Percentiles rank a stretch among this genome's conserved stretches.
These are phyloP conservation scores for Aspergillus japonicus DNA, from an alignment of 2,329 filamentous ascomycete species.

Conservation along the genomic window DNA sequence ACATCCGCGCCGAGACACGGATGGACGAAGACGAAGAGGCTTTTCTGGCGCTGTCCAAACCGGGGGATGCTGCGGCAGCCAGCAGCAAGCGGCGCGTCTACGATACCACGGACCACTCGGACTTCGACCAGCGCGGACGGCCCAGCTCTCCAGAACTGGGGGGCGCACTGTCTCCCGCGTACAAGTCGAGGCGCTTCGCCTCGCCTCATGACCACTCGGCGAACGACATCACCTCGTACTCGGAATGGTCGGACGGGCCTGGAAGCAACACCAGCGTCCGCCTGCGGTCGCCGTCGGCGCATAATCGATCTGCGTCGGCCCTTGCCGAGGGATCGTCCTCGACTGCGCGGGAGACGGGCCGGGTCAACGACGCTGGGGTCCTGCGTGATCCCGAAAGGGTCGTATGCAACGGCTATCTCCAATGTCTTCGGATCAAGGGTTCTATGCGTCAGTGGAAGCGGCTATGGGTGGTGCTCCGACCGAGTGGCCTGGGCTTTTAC, in stretches of 20 bases:
- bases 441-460: slow-evolving; percentile 93
- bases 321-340: slow-evolving; percentile 34
- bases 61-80: slow-evolving; percentile 17
- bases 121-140: slow-evolving; percentile 34
- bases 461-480: slow-evolving; percentile 86
- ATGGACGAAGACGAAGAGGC: slow-evolving; percentile 89
- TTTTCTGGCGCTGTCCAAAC: slow-evolving; percentile 54
- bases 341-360: slow-evolving; percentile 57
- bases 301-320: slow-evolving; percentile 29
- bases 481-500: slow-evolving; percentile 82
- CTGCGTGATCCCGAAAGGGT: slow-evolving; percentile 76
- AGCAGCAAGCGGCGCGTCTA: slow-evolving; percentile 33
- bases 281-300: slow-evolving; percentile 27
- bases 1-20: slow-evolving; percentile 74
- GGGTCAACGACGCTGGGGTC: slow-evolving; percentile 56
- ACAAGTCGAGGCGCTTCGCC: slow-evolving; percentile 29
- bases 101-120: slow-evolving; percentile 45
- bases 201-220: slow-evolving; percentile 58
- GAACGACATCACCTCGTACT: slow-evolving; percentile 72
- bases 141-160: slow-evolving; percentile 38
- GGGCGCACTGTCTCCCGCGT: slow-evolving; percentile 28
- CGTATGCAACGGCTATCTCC: slow-evolving; percentile 90
- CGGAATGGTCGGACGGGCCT: slow-evolving; percentile 73
- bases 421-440: slow-evolving; percentile 73
- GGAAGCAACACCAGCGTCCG: slow-evolving; percentile 28